Evolutionary conservation across 306 rosid species (phyloP).

Genomic region (Hippophae gyantsensis): DNA sequence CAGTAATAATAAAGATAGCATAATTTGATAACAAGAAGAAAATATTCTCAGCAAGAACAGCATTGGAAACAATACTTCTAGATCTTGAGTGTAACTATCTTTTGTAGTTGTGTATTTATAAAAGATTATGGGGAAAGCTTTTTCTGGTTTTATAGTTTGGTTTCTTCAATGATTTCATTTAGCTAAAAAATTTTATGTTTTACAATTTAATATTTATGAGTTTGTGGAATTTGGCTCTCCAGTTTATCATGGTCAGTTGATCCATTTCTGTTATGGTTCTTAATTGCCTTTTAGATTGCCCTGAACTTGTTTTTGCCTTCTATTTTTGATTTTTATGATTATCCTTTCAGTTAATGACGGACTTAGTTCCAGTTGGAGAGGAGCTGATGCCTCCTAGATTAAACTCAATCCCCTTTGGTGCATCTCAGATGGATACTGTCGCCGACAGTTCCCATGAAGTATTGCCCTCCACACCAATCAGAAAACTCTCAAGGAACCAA

Average conservation of each 20-base stretch:
- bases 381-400: conserved; percentile 65
- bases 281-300: neutral
- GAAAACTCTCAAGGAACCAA: conserved; percentile 53
- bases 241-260: neutral
- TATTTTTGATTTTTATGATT: no score
- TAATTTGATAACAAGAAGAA: no score
- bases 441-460: conserved; percentile 18
- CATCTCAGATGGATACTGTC: conserved; percentile 16
- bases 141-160: no score
- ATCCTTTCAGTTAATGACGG: conserved; percentile 49
- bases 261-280: neutral
- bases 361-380: conserved; percentile 42
- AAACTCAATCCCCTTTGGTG: conserved; percentile 9
- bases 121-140: no score
- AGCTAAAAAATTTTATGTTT: neutral
- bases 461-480: conserved; percentile 41
- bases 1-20: no score
- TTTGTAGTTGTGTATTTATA: no score
- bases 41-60: no score
- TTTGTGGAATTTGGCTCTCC: neutral
- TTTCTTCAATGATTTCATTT: no score
- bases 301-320: neutral
- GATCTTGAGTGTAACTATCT: no score
- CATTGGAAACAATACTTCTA: no score
- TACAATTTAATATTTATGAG: neutral